Evolutionary conservation across 225 moss, liverwort and hornwort species (phyloP).

Genomic region (Physcomitrium patens): DNA sequence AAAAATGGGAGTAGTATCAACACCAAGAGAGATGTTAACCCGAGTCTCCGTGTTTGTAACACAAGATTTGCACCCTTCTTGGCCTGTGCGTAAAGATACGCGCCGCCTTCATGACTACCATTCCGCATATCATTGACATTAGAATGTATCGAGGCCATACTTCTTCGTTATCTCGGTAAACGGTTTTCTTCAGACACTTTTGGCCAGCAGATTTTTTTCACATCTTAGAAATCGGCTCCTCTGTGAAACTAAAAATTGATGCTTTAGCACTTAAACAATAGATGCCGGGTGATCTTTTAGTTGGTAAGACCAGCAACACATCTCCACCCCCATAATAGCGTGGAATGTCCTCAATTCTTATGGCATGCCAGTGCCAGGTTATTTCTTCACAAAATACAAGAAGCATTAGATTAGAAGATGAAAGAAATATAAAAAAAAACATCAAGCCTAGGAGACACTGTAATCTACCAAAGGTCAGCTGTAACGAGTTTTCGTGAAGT

Average conservation of each 20-base stretch:
- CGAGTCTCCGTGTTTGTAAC: conserved; percentile 25
- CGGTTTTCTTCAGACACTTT: not conserved
- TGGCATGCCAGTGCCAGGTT: conserved; percentile 5
- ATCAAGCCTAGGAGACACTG: no score
- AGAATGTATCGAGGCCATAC: conserved; percentile 17
- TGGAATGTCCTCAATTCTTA: not conserved
- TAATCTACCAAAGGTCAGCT: no score
- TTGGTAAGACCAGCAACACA: conserved; percentile 17
- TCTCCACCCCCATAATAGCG: not conserved
- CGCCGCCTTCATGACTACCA: not conserved
- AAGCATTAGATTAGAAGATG: not conserved
- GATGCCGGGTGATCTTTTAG: not conserved
- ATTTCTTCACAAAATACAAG: not conserved
- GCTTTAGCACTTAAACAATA: not conserved
- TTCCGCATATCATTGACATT: not conserved
- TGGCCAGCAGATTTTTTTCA: not conserved
- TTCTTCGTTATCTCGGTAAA: not conserved
- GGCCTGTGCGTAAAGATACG: conserved; percentile 13
- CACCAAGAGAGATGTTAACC: conserved; percentile 21
- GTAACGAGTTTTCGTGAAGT: no score
- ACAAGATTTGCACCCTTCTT: conserved; percentile 19
- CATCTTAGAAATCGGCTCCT: not conserved
- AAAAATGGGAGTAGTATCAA: conserved; percentile 28
- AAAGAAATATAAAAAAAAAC: no score
- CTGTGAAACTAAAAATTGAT: not conserved